Evolutionary conservation across 1,139 yeast genomes (phyloP).

Genomic region (Diutina scorzettiae): DNA sequence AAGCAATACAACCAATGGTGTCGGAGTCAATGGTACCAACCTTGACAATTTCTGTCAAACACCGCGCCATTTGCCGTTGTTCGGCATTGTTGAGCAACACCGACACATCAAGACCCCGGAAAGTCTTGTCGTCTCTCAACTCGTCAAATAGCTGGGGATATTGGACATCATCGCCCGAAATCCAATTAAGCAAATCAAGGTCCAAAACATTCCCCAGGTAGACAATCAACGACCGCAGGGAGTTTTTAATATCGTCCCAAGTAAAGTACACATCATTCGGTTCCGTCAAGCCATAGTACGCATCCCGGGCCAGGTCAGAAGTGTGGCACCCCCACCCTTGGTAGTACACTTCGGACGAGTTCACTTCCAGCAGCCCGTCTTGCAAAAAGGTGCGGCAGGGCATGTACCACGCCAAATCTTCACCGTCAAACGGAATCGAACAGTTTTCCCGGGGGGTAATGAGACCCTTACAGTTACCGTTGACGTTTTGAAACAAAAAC

Average conservation of each 20-base stretch:
- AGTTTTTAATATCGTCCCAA: conserved; percentile 74
- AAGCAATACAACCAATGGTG: conserved; percentile 92
- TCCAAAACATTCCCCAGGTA: conserved; percentile 85
- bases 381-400: conserved; percentile 68
- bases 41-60: conserved; percentile 77
- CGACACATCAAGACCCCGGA: conserved; percentile 75
- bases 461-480: conserved; percentile 80
- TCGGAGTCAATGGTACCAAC: conserved; percentile 86
- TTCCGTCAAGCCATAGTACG: conserved; percentile 49
- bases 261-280: conserved; percentile 75
- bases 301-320: conserved; percentile 49
- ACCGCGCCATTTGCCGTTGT: conserved; percentile 65
- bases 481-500: conserved; percentile 86
- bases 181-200: conserved; percentile 63
- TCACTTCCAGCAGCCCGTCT: conserved; percentile 60
- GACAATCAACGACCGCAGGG: conserved; percentile 70
- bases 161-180: conserved; percentile 51
- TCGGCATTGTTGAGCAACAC: conserved; percentile 56
- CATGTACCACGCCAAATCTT: conserved; percentile 87
- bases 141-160: conserved; percentile 65
- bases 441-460: conserved; percentile 64
- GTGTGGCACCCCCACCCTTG: conserved; percentile 92
- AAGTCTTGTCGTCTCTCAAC: conserved; percentile 39
- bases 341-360: conserved; percentile 50
- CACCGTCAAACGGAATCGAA: conserved; percentile 55